Base-by-base conservation (phyloP, 257 asterid genomes). In the Jacaranda mimosifolia region DNA sequence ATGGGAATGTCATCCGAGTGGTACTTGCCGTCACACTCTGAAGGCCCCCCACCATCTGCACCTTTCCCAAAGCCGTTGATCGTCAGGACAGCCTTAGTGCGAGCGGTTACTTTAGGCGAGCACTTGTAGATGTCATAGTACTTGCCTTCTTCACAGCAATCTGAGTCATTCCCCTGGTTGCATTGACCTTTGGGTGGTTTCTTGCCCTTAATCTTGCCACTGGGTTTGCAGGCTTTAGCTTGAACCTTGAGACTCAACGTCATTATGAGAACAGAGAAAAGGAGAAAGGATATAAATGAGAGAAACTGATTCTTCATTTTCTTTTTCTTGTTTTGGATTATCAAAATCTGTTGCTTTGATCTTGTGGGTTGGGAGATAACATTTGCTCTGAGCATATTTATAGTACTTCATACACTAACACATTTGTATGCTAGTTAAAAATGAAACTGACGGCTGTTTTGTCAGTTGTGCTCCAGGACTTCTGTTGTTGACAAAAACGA, bases 31-130 rank as follows among this genome's bases (percentile, higher is more conserved):
- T 86, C 87, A 14, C 92, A 86, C 52, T 78, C 86, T 8, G 91
- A 75, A 1, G 86, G 87, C 7, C 83, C 92, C 3, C 94, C 89
- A 3, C 92, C 89, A n/a, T 87, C 90, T 5, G 73, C 81, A 0
- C 87, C 86, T 45, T 83, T 72, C 70, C 82, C 74, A n/a, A 89
- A 85, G 26, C 89, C 77, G 14, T 89, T 86, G 55, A 85, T 56
- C 0, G 91, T 86, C 7, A 85, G 80, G 65, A 82, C 83, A 3
- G 86, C 93, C 9, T 70, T 83, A 0, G 88, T 86, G 11, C 53
- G 56, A 11, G 45, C 63, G 5, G 81, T 39, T 4, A 83, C 79
- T 0, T 75, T 3, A 5, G 85, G 88, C 1, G 87, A 87, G 75
- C 91, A 87, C 48, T 72, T 83, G 75, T 85, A 81, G 18, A 70